Conservation (phyloP, 2,329 filamentous ascomycete genomes). For the Hypomyces perniciosus region DNA sequence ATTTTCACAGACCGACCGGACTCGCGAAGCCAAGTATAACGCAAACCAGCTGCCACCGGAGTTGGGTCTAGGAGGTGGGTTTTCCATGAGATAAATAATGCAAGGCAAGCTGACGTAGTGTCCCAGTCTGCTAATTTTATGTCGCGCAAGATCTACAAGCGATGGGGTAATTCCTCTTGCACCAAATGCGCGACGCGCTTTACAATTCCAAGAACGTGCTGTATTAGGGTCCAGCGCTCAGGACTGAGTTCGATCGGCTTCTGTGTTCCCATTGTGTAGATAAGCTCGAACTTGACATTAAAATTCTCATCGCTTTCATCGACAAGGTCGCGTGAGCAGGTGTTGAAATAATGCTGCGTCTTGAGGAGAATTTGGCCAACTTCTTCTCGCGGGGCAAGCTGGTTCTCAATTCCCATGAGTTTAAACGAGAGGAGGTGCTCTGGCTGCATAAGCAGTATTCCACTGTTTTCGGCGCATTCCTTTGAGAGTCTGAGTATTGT, state of each 20-base stretch:
- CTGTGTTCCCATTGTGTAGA: slow-evolving; percentile 57
- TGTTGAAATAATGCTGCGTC: slow-evolving; percentile 40
- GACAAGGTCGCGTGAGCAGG: slow-evolving; percentile 47
- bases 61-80: too few species aligned
- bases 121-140: too few species aligned
- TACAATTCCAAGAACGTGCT: slow-evolving; percentile 37
- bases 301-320: slow-evolving; percentile 63
- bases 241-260: slow-evolving; percentile 38
- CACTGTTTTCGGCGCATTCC: slow-evolving; percentile 43
- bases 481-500: neutral
- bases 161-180: too few species aligned
- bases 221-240: slow-evolving; percentile 45
- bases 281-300: slow-evolving; percentile 52
- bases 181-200: too few species aligned
- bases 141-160: too few species aligned
- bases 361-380: slow-evolving; percentile 31
- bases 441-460: slow-evolving; percentile 55
- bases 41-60: too few species aligned
- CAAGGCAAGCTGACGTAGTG: too few species aligned
- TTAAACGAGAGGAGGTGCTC: slow-evolving; percentile 60
- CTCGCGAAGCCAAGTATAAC: too few species aligned
- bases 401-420: slow-evolving; percentile 51
- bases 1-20: too few species aligned
- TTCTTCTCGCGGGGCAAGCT: slow-evolving; percentile 22
- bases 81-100: too few species aligned